Evolutionary conservation across 2,329 filamentous ascomycete species (phyloP).

Genomic region (Verticillium alfalfae): DNA sequence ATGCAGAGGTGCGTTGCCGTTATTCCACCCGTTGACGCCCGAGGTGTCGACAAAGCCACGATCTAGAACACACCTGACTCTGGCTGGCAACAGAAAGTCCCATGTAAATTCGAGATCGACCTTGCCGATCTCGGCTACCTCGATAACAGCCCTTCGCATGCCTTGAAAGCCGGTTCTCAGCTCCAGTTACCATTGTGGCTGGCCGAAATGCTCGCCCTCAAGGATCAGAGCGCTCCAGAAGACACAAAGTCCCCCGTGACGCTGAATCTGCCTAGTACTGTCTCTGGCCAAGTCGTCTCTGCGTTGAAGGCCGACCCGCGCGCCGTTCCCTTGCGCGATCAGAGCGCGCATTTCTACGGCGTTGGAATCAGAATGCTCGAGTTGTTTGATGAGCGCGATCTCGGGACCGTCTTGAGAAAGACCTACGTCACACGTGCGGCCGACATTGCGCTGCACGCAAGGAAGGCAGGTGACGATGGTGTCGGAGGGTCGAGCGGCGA

Average conservation of each 20-base stretch:
- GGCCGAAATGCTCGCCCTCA: conserved; percentile 83
- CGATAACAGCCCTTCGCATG: conserved; percentile 66
- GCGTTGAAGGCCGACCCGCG: conserved; percentile 87
- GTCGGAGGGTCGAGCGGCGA: conserved; percentile 64
- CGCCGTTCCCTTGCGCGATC: conserved; percentile 75
- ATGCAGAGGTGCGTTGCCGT: conserved; percentile 58
- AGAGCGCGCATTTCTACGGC: conserved; percentile 83
- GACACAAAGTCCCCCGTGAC: conserved; percentile 60
- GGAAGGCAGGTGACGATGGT: conserved; percentile 69
- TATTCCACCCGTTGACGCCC: too few species aligned
- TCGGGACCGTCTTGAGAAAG: conserved; percentile 69
- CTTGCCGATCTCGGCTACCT: conserved; percentile 84
- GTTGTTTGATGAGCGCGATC: conserved; percentile 74
- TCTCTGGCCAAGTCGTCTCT: conserved; percentile 76
- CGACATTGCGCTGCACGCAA: conserved; percentile 82
- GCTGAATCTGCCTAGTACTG: conserved; percentile 73
- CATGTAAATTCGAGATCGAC: conserved; percentile 89
- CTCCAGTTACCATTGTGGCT: conserved; percentile 90
- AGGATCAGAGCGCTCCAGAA: conserved; percentile 33
- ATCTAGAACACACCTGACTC: not conserved
- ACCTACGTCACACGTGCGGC: conserved; percentile 77
- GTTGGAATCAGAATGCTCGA: conserved; percentile 83
- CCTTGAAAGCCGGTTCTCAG: conserved; percentile 75
- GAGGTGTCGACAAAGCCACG: too few species aligned
- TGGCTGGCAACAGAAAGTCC: conserved; percentile 67